phyloP scores from a whole-genome alignment of 1,284 basidiomycete species.

The Apiotrichum porosum region DNA sequence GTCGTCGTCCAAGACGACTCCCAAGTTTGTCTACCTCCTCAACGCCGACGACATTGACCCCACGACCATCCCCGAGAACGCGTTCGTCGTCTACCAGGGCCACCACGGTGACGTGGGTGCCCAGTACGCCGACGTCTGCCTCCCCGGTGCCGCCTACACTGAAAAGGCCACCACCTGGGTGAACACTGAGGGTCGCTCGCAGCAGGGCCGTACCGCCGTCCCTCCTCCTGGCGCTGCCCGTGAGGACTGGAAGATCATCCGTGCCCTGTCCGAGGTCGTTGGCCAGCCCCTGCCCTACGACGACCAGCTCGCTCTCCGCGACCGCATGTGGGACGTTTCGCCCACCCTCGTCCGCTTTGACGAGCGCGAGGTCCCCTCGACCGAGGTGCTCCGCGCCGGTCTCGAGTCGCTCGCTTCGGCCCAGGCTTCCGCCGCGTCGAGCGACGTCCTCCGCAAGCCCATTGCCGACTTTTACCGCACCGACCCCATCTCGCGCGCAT shows the following conservation, averaged over 20 bases:
- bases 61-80: slow-evolving; percentile 82
- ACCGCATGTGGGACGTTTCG: slow-evolving; percentile 96
- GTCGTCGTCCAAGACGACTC: slow-evolving; percentile 66
- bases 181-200: slow-evolving; percentile 93
- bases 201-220: slow-evolving; percentile 87
- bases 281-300: slow-evolving; percentile 82
- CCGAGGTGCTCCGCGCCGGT: slow-evolving; percentile 66
- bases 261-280: slow-evolving; percentile 87
- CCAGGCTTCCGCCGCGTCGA: slow-evolving; percentile 45
- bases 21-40: slow-evolving; percentile 96
- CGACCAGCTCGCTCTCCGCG: slow-evolving; percentile 76
- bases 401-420: slow-evolving; percentile 63
- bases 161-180: slow-evolving; percentile 94
- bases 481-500: slow-evolving; percentile 53
- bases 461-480: slow-evolving; percentile 96
- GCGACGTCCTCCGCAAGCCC: slow-evolving; percentile 67
- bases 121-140: slow-evolving; percentile 89
- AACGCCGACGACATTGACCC: slow-evolving; percentile 94
- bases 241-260: slow-evolving; percentile 99
- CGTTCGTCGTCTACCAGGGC: slow-evolving; percentile 98
- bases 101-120: slow-evolving; percentile 98
- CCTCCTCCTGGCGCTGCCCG: slow-evolving; percentile 89
- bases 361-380: slow-evolving; percentile 69
- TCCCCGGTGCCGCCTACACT: slow-evolving; percentile 92
- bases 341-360: slow-evolving; percentile 88